phyloP scores from a whole-genome alignment of 305 asterid species.

The Withania somnifera region DNA sequence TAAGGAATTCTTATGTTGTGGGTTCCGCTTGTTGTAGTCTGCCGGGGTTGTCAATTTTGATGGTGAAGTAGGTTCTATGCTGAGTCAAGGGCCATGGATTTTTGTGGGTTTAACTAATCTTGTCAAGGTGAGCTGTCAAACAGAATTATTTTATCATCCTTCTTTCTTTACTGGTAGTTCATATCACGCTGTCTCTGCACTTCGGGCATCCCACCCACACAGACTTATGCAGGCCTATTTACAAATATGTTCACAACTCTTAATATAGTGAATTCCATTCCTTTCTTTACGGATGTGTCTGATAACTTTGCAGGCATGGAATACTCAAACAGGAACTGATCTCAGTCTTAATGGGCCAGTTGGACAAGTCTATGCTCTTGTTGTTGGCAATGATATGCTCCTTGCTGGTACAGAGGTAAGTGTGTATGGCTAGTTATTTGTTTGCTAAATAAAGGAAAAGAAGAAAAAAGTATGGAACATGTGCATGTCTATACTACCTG shows the following conservation, averaged over 20 bases:
- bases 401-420: slow-evolving; percentile 88
- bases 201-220: not conserved
- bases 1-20: slow-evolving; percentile 6
- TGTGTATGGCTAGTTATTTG: not conserved
- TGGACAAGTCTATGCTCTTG: slow-evolving; percentile 91
- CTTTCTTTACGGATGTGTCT: not conserved
- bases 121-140: slow-evolving; percentile 51
- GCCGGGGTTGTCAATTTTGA: slow-evolving; percentile 55
- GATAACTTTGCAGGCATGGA: slow-evolving; percentile 70
- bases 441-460: not conserved
- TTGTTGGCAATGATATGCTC: slow-evolving; percentile 73
- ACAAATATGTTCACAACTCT: not conserved
- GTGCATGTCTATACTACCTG: not conserved
- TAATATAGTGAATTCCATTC: not conserved
- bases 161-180: not conserved
- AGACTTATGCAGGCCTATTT: not conserved
- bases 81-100: slow-evolving; percentile 96
- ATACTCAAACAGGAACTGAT: slow-evolving; percentile 68
- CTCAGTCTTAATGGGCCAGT: slow-evolving; percentile 81
- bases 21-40: slow-evolving; percentile 32
- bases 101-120: slow-evolving; percentile 76
- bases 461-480: not conserved
- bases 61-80: slow-evolving; percentile 70
- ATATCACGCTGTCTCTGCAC: not conserved
- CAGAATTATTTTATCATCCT: not conserved